A percentile compares a stretch with the other conserved stretches of the same genome.
phyloP scores from a whole-genome alignment of 257 asterid species.

The Gentiana straminea region DNA sequence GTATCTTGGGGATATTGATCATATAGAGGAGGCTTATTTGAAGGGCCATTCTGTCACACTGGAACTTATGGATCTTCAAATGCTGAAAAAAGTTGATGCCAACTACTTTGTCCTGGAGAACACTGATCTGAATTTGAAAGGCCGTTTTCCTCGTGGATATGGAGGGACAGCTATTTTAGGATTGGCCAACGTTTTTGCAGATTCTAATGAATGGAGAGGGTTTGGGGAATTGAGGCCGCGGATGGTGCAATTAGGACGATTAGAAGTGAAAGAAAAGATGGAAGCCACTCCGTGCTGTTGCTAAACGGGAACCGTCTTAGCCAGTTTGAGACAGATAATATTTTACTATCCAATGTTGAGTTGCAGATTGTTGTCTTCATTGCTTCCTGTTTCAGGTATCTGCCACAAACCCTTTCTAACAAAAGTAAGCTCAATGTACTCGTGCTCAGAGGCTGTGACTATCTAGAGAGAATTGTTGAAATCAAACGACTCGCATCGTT shows the following conservation, averaged over 20 bases:
- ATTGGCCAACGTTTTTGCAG: slow-evolving; percentile 7
- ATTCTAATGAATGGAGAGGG: slow-evolving; percentile 4
- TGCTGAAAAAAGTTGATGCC: slow-evolving; percentile 8
- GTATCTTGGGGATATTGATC: slow-evolving; percentile 8
- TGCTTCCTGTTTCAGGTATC: neutral
- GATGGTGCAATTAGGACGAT: slow-evolving; percentile 7
- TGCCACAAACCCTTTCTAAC: neutral
- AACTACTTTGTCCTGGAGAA: slow-evolving; percentile 2
- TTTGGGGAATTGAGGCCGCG: slow-evolving; percentile 4
- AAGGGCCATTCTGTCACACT: slow-evolving; percentile 12
- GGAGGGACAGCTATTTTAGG: slow-evolving; percentile 8
- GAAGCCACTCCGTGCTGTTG: slow-evolving; percentile 1
- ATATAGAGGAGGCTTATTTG: slow-evolving; percentile 10
- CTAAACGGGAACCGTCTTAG: slow-evolving; percentile 7
- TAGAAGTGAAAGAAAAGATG: neutral
- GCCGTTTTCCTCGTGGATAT: slow-evolving; percentile 4
- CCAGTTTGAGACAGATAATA: neutral
- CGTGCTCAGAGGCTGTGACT: slow-evolving; percentile 8
- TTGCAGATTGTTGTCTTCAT: slow-evolving; percentile 8
- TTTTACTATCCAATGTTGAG: neutral
- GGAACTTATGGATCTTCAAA: slow-evolving; percentile 13
- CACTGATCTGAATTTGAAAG: neutral
- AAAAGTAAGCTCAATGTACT: slow-evolving; percentile 8
- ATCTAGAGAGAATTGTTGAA: slow-evolving; percentile 2
- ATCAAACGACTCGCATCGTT: slow-evolving; percentile 1